phyloP scores from a whole-genome alignment of 2,329 filamentous ascomycete genomes.

The Blastomyces percursus region DNA sequence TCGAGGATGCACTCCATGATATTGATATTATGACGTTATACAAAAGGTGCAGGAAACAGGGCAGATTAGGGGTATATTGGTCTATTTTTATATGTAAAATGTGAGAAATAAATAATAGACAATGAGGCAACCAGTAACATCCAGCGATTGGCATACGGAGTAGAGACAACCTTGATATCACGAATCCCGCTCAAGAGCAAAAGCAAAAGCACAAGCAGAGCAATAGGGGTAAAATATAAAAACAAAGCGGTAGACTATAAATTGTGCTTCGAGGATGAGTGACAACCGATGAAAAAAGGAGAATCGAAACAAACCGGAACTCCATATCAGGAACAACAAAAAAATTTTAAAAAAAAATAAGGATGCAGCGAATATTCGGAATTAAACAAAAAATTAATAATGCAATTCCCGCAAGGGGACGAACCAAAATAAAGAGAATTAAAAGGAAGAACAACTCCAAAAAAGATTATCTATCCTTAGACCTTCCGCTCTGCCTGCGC shows the following conservation, averaged over 20 bases:
- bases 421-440: background rate
- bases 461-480: constrained; percentile 1
- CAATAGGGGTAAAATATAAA: background rate
- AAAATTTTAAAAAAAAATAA: background rate
- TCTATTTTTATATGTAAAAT: background rate
- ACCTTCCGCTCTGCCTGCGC: background rate
- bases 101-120: background rate
- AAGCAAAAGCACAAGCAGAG: background rate
- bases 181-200: background rate
- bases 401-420: background rate
- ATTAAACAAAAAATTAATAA: background rate
- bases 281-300: background rate
- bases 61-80: constrained; percentile 1
- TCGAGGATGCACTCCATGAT: too few species aligned
- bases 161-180: too few species aligned
- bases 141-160: background rate
- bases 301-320: background rate
- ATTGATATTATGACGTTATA: background rate
- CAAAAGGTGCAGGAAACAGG: background rate
- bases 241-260: background rate
- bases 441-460: background rate
- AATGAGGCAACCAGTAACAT: background rate
- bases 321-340: background rate
- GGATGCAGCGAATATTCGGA: background rate
- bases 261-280: background rate